Evolutionary conservation across 176 grass and related monocot genomes (phyloP), one percentile per base, ranked within the genome.

Genomic region (Olyra latifolia): DNA sequence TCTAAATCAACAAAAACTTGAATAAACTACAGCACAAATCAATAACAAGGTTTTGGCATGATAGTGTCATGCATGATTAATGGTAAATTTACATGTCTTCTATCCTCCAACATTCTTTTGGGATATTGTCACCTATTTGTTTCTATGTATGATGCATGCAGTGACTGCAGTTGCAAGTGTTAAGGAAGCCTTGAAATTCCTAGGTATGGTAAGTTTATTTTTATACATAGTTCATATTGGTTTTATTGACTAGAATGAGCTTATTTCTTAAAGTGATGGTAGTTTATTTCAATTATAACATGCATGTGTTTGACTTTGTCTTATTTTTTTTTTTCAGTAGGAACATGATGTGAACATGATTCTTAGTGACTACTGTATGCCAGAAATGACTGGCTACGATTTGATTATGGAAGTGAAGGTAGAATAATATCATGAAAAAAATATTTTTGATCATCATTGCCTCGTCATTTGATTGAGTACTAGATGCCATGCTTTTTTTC

Each of bases 391-490:
- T 38, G 54, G 66, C 11, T 81, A 48, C 60, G 66, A 71, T 48
- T 39, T 81, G 28, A 53, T 81, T 0, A 60, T n/a, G 41, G 39
- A 22, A 44, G 40, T 81, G 25, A 81, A 81, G 66, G 79, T 81
- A 81, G 20, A n/a, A 4, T 35, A 17, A 19, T 60, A 6, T 60
- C 6, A 7, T 9, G 8, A 15, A 13, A 20, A 58, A 27, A 57
- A 59, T 27, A 80, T 10, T 45, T 69, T 1, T 44, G 56, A 29
- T 19, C 4, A 29, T 9, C 8, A 20, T n/a, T 19, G 6, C 15
- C 0, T 0, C 0, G 17, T 4, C 8, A 8, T 69, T 80, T n/a
- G 3, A n/a, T 56, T 48, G 9, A 19, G 7, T 44, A 35, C 1
- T 35, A 3, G 24, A n/a, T 52, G 6, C 39, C 47, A 1, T 54